Evolutionary conservation across 352 stramenopile species (phyloP), one percentile per base, ranked within the genome.

Genomic region (Phytophthora idaei): DNA sequence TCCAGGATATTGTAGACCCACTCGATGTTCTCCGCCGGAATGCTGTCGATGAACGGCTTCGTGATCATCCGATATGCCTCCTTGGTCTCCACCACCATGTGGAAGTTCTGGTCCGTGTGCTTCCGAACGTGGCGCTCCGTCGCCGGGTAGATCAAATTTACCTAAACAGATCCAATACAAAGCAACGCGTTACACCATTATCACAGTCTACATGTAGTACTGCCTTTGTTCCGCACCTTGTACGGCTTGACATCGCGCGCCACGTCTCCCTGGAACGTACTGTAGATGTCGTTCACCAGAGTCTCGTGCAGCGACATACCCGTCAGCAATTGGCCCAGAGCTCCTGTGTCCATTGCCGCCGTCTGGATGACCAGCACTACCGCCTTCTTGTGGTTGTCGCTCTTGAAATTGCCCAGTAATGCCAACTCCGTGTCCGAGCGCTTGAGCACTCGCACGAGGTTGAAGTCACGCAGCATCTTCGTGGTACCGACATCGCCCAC

Each of bases 1-100:
- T 94, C 84, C 37, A 96, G 66, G 59, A 96, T 96, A 58, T 96
- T 96, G 78, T 93, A 93, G 46, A 96, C 80, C 89, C 89, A 96
- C 50, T 94, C 85, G 58, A 96, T 80, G 53, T 91, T 94, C 42
- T 90, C 82, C 27, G 51, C 42, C 0, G 86, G 89, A 55, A 94
- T 78, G 57, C 66, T 94, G 39, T 91, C 78, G 25, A 96, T 96
- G 65, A 80, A 93, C 46, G 83, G 79, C 61, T 73, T 71, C 21
- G 87, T 96, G 34, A 94, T 80, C 51, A 64, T 73, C 37, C 90
- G 70, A 73, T 96, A 96, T n/a, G 91, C 63, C 25, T 78, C 72
- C 45, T 84, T 81, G 17, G 89, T 95, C 71, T 96, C 89, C n/a
- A 85, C 74, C 32, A 94, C 78, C 64, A 96, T 86, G 78, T 93